Percentiles rank a stretch among this genome's conserved stretches.
Conservation (phyloP, 345 rosid species). For the Hevea brasiliensis region DNA sequence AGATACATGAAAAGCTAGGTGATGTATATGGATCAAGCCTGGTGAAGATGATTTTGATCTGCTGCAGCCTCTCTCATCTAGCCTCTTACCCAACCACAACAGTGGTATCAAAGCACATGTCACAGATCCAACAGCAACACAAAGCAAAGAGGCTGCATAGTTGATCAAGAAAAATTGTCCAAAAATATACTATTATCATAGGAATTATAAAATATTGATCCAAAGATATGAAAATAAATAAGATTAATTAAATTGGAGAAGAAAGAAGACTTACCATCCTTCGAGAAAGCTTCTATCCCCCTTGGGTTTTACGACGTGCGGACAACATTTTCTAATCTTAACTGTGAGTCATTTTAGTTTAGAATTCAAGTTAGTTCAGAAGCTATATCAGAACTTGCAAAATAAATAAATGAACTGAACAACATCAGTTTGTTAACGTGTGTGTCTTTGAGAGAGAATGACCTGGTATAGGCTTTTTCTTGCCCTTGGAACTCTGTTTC, state of each 20-base stretch:
- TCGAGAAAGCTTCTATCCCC: constrained; percentile 3
- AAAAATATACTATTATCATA: neutral
- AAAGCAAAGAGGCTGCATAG: constrained; percentile 13
- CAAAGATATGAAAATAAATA: too few relatives aligned
- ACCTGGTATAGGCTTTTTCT: neutral
- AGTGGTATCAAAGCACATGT: neutral
- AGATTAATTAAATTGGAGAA: neutral
- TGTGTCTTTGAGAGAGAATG: neutral
- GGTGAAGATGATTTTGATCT: neutral
- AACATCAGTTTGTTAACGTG: too few relatives aligned
- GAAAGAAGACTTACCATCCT: constrained; percentile 3
- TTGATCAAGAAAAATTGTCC: neutral
- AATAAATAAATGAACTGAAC: neutral
- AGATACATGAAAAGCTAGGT: neutral
- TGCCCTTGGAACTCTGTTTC: too few relatives aligned
- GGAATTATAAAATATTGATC: neutral
- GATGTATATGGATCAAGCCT: neutral
- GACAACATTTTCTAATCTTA: neutral
- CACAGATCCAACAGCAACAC: constrained; percentile 14
- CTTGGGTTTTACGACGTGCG: neutral
- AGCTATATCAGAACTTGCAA: neutral
- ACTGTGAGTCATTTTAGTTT: neutral
- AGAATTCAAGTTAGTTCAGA: neutral
- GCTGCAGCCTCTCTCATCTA: too few relatives aligned
- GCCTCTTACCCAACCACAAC: neutral